Evolutionary conservation across 2,329 filamentous ascomycete species (phyloP), one percentile per base, ranked within the genome.

Genomic region (Coniochaeta sp.): DNA sequence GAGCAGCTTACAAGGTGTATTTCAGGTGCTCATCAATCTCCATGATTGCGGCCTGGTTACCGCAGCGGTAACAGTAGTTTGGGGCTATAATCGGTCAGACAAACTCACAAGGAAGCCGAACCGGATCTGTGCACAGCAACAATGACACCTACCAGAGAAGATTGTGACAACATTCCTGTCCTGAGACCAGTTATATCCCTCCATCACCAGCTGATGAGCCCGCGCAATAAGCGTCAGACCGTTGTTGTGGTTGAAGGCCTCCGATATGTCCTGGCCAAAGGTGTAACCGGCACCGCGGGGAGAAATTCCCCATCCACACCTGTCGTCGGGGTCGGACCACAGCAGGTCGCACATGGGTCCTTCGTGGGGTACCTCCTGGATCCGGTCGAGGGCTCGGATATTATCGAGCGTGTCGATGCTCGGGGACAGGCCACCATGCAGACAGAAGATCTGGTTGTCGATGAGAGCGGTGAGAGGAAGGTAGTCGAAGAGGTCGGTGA

Each of bases 41-140:
- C 95, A 99, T 99, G 75, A 99, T 98, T n/a, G 95, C 95, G 60
- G 95, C 95, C 78, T 98, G 95, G 78, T 99, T 99, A 72, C 95
- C 95, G 73, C 95, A 99, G 75, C 95, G 87, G 83, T 99, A 98
- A 81, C 93, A 99, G 82, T 99, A 99, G 76, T 93, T 93, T 64
- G 90, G 90, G 59, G 90, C 90, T 87, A 64, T 17, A 47, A 10
- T 63, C 58, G 44, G 64, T 76, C 65, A 75, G 71, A 44, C 42
- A n/a, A n/a, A n/a, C n/a, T n/a, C n/a, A 47, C 42, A 58, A 42
- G 58, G 50, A 50, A 19, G 38, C 55, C 50, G 32, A 61, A 56
- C 52, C 40, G 16, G 2, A 55, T 44, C 7, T 9, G 30, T 26
- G 17, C 24, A 30, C 10, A 14, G 19, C 16, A 4, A 58, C 54